Percentiles rank a stretch among this genome's conserved stretches.
Evolutionary conservation across 176 grass and related monocot species (phyloP).

Genomic region (Alopecurus myosuroides): DNA sequence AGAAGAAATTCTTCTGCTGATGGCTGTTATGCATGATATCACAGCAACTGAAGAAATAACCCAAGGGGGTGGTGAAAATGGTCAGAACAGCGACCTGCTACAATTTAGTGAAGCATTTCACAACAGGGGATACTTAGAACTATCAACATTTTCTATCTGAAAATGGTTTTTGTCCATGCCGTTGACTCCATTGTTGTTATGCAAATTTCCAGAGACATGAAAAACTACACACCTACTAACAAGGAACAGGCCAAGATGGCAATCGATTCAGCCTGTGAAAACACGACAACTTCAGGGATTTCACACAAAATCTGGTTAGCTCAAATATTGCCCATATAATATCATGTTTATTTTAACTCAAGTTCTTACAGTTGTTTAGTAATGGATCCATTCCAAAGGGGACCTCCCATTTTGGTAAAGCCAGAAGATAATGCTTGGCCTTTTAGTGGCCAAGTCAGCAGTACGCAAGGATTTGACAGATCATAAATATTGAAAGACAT

Average conservation of each 20-base stretch:
- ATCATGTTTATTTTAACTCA: not conserved
- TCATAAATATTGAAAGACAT: not conserved
- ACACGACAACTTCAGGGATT: not conserved
- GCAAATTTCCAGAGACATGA: not conserved
- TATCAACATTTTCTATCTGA: not conserved
- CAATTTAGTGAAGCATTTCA: not conserved
- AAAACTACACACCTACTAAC: not conserved
- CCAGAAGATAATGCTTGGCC: not conserved
- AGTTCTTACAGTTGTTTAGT: not conserved
- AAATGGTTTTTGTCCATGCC: not conserved
- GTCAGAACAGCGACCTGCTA: not conserved
- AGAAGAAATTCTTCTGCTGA: not conserved
- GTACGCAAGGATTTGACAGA: not conserved
- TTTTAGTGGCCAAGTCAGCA: not conserved
- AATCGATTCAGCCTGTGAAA: not conserved
- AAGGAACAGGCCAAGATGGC: not conserved
- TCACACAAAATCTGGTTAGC: not conserved
- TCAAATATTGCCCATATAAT: not conserved
- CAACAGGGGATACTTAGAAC: not conserved
- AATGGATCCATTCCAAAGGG: not conserved
- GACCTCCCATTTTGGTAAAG: not conserved
- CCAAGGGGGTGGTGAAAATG: not conserved
- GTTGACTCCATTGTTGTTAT: not conserved
- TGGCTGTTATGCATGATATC: not conserved
- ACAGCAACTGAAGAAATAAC: not conserved